Conservation (phyloP, 2,329 filamentous ascomycete genomes). For the Hypoxylon sp. region DNA sequence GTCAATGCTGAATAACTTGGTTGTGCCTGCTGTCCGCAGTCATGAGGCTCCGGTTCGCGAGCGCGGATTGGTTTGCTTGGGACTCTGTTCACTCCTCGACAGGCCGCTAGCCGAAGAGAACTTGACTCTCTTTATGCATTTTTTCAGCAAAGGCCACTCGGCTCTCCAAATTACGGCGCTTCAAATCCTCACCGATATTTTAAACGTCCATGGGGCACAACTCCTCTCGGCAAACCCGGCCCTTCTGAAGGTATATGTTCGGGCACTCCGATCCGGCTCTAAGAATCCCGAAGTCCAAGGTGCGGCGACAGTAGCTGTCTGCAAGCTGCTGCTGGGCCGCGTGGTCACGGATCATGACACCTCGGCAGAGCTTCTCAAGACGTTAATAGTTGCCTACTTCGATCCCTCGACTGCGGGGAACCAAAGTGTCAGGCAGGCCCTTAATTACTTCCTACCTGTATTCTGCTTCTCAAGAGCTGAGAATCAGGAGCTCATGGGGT, state of each 20-base stretch:
- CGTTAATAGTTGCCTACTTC: slow-evolving; percentile 88
- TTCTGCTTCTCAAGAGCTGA: slow-evolving; percentile 88
- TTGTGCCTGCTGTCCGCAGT: slow-evolving; percentile 93
- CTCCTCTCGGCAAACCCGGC: slow-evolving; percentile 76
- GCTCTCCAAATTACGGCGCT: slow-evolving; percentile 89
- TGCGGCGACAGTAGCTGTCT: slow-evolving; percentile 82
- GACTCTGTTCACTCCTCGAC: slow-evolving; percentile 90
- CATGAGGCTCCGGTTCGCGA: slow-evolving; percentile 94
- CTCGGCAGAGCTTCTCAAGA: slow-evolving; percentile 82
- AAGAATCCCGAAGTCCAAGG: slow-evolving; percentile 81
- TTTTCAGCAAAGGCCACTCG: slow-evolving; percentile 93
- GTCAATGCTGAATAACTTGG: slow-evolving; percentile 96
- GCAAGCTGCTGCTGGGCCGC: slow-evolving; percentile 86
- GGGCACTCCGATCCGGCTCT: slow-evolving; percentile 79
- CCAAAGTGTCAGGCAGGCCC: slow-evolving; percentile 83
- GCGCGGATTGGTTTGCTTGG: slow-evolving; percentile 87
- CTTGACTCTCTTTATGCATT: slow-evolving; percentile 91
- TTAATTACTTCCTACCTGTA: slow-evolving; percentile 94
- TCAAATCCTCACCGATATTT: slow-evolving; percentile 92
- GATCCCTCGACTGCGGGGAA: slow-evolving; percentile 85
- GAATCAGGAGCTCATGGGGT: slow-evolving; percentile 85
- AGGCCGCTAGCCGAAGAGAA: slow-evolving; percentile 94
- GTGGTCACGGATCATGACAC: slow-evolving; percentile 78
- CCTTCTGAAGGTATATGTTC: slow-evolving; percentile 86
- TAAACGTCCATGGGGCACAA: slow-evolving; percentile 87